Percentiles rank a stretch among this genome's conserved stretches.
These are phyloP conservation scores for Chenopodium album DNA, from an alignment of 148 eudicot genomes.

Conservation along the genomic window DNA sequence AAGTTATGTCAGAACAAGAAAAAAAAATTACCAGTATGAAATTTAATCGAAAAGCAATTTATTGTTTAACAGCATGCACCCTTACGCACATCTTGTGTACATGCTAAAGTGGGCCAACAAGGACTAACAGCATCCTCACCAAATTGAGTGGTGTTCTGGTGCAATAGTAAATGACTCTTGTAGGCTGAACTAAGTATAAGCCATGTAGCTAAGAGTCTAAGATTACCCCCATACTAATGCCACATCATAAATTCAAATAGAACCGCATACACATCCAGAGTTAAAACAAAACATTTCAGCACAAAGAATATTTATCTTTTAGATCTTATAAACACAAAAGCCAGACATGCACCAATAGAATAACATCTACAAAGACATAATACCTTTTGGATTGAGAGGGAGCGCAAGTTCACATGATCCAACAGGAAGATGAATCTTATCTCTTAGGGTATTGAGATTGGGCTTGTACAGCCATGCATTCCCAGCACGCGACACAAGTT, in stretches of 20 bases:
- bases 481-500: conserved; percentile 60
- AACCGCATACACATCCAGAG: background rate
- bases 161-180: background rate
- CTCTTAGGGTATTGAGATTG: conserved; percentile 60
- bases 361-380: background rate
- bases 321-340: background rate
- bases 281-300: conserved; percentile 9
- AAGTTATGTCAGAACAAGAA: background rate
- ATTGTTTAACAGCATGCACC: background rate
- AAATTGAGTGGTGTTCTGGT: background rate
- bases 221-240: background rate
- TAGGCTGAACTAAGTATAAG: background rate
- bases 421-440: conserved; percentile 82
- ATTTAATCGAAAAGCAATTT: too few species aligned
- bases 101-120: background rate
- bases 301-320: background rate
- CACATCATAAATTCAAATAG: background rate
- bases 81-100: background rate
- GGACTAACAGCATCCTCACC: background rate
- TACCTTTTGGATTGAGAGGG: conserved; percentile 86
- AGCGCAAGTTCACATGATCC: conserved; percentile 93
- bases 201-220: background rate
- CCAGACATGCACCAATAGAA: conserved; percentile 2
- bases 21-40: too few species aligned
- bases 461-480: conserved; percentile 79